Evolutionary conservation across 768 basidiomycete genomes (phyloP).

Genomic region (Tulasnella sp.): DNA sequence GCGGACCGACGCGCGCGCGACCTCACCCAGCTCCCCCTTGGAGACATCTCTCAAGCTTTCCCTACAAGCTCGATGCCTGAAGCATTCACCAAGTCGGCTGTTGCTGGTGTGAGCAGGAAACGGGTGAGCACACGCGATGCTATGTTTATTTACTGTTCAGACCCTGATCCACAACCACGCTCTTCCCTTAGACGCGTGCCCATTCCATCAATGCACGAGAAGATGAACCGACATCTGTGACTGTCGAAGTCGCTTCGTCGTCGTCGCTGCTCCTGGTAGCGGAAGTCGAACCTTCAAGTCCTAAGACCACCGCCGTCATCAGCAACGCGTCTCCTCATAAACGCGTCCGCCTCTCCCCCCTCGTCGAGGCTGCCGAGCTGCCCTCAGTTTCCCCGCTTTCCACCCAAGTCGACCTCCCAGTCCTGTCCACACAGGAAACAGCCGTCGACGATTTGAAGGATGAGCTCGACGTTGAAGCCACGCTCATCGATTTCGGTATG

Average conservation of each 20-base stretch:
- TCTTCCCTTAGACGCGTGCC: background rate
- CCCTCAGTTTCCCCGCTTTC: background rate
- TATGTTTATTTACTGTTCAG: background rate
- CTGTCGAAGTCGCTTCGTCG: background rate
- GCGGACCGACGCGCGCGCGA: constrained; percentile 15
- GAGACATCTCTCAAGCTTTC: constrained; percentile 13
- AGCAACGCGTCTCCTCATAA: background rate
- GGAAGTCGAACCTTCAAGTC: background rate
- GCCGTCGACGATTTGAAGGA: background rate
- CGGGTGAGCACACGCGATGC: background rate
- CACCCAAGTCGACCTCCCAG: background rate
- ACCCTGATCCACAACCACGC: background rate
- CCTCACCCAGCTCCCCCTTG: constrained; percentile 13
- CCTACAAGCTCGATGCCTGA: background rate
- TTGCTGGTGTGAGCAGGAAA: background rate
- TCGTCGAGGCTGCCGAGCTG: background rate
- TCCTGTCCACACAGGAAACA: background rate
- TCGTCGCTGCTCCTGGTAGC: background rate
- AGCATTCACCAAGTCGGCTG: background rate
- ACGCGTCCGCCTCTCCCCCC: constrained; percentile 3
- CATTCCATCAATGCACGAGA: background rate
- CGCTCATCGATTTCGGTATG: background rate
- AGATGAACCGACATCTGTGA: background rate
- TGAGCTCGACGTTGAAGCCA: background rate
- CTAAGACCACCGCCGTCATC: background rate